These are phyloP conservation scores for Scutellaria barbata DNA, from an alignment of 257 asterid genomes.

Conservation along the genomic window DNA sequence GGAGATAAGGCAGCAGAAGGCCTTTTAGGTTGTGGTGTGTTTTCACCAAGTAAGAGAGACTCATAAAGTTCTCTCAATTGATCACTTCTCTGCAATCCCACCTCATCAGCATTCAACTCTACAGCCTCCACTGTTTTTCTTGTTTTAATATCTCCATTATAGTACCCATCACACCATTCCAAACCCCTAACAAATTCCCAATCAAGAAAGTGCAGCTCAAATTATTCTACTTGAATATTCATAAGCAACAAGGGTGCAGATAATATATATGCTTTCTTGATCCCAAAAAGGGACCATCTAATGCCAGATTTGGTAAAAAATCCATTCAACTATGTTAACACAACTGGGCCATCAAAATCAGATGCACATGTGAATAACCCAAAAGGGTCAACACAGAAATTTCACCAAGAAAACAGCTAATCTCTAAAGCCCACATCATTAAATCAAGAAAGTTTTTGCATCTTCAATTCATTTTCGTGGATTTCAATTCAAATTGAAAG, in stretches of 20 bases:
- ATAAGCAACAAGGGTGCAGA: constrained; percentile 7
- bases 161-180: constrained; percentile 89
- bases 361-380: constrained; percentile 29
- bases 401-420: not conserved
- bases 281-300: constrained; percentile 22
- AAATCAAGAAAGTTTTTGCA: not conserved
- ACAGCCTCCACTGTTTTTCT: constrained; percentile 72
- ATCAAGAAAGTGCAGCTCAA: constrained; percentile 17
- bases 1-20: constrained; percentile 88
- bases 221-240: not conserved
- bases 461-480: not conserved
- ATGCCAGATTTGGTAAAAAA: constrained; percentile 26
- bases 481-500: constrained; percentile 8
- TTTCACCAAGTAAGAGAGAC: constrained; percentile 70
- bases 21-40: constrained; percentile 64
- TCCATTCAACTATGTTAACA: constrained; percentile 16
- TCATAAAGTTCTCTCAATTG: constrained; percentile 74
- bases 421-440: not conserved
- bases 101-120: constrained; percentile 56
- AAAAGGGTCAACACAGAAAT: constrained; percentile 2
- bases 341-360: constrained; percentile 29
- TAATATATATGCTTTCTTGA: constrained; percentile 23
- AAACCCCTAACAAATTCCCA: constrained; percentile 50
- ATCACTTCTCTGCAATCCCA: constrained; percentile 80
- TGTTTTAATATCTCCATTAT: constrained; percentile 90